These are phyloP conservation scores for Saccharomycopsis sp. DNA, from an alignment of 805 yeast species.

Conservation along the genomic window DNA sequence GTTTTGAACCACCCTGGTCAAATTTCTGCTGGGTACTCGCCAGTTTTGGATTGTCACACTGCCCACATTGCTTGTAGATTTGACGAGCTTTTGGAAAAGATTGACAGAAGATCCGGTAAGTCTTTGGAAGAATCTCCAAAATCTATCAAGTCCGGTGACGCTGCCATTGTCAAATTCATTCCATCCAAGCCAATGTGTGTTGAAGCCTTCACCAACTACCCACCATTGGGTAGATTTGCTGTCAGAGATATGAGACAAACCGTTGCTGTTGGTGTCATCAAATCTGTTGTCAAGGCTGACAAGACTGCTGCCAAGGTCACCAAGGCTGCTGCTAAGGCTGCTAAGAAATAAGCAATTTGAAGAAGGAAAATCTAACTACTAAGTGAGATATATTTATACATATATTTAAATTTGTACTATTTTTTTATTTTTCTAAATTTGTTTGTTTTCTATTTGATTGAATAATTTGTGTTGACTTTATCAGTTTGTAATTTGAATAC, in stretches of 20 bases:
- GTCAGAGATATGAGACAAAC: conserved; percentile 99
- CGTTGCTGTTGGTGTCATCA: conserved; percentile 99
- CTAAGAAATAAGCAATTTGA: conserved; percentile 20
- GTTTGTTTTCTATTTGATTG: too few relatives aligned
- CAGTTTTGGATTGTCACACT: conserved; percentile 86
- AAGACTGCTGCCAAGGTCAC: conserved; percentile 80
- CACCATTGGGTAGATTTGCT: conserved; percentile 95
- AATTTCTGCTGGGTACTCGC: conserved; percentile 83
- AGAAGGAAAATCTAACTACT: too few relatives aligned
- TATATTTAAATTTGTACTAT: too few relatives aligned
- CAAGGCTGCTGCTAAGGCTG: conserved; percentile 87
- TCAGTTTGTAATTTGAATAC: too few relatives aligned
- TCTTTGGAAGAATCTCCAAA: conserved; percentile 82
- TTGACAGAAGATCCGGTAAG: conserved; percentile 93
- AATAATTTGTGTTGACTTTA: too few relatives aligned
- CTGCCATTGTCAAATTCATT: conserved; percentile 86
- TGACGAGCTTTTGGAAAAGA: conserved; percentile 70
- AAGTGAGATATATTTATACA: too few relatives aligned
- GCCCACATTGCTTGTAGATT: conserved; percentile 89
- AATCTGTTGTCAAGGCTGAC: conserved; percentile 83
- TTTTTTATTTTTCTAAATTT: too few relatives aligned
- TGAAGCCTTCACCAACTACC: conserved; percentile 90
- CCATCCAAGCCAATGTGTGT: conserved; percentile 91
- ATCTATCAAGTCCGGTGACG: conserved; percentile 93
- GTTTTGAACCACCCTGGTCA: conserved; percentile 91